Evolutionary conservation across 2,329 filamentous ascomycete species (phyloP).

Genomic region (Fusarium mundagurra): DNA sequence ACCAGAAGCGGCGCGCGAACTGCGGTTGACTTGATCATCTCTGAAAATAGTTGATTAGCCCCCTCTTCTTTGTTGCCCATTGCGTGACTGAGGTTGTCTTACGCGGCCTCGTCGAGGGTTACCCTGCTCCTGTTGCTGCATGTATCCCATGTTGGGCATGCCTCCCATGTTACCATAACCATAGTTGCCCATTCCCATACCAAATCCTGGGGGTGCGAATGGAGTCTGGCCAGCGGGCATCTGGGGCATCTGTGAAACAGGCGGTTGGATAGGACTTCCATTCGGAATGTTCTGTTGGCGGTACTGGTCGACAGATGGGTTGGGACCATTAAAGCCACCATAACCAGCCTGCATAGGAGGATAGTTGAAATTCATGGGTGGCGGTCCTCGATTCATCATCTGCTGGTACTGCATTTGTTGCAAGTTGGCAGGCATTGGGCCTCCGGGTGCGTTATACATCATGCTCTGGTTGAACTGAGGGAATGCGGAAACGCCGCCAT

Average conservation of each 20-base stretch:
- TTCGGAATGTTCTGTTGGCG: constrained; percentile 62
- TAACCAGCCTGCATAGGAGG: constrained; percentile 65
- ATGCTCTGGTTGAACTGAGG: constrained; percentile 60
- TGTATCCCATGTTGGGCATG: constrained; percentile 62
- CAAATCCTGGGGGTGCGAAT: constrained; percentile 62
- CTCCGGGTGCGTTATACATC: constrained; percentile 60
- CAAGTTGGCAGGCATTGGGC: constrained; percentile 58
- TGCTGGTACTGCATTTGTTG: constrained; percentile 70
- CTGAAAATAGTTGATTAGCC: constrained; percentile 41
- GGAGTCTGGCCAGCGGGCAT: constrained; percentile 55
- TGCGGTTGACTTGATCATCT: constrained; percentile 40
- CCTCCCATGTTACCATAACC: constrained; percentile 57
- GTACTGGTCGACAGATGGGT: constrained; percentile 65
- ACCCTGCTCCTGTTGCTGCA: constrained; percentile 64
- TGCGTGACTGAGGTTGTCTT: constrained; percentile 47
- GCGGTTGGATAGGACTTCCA: constrained; percentile 61
- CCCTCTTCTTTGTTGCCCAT: constrained; percentile 20
- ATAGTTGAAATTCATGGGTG: constrained; percentile 67
- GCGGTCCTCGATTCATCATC: constrained; percentile 63
- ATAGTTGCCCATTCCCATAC: constrained; percentile 57
- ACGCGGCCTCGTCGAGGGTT: constrained; percentile 68
- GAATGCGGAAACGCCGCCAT: constrained; percentile 61
- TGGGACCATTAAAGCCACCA: constrained; percentile 60
- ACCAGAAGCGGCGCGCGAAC: constrained; percentile 11
- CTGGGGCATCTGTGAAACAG: constrained; percentile 55